Percentiles rank a stretch among this genome's conserved stretches.
Evolutionary conservation across 129 eudicot species (phyloP).

Genomic region (Erigeron canadensis): DNA sequence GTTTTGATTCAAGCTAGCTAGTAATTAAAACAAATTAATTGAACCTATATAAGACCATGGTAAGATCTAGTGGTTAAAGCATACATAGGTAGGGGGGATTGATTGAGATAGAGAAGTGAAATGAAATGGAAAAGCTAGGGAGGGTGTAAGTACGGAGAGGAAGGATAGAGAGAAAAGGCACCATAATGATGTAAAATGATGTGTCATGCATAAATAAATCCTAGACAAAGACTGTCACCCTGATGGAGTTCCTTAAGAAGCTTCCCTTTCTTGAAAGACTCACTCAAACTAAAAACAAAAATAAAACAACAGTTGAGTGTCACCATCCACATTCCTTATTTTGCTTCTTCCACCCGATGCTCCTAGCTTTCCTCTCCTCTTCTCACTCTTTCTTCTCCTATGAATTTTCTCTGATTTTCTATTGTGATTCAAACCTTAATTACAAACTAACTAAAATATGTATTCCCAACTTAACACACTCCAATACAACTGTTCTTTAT

Average conservation of each 20-base stretch:
- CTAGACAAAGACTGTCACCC: conserved; percentile 40
- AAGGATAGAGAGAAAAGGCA: conserved; percentile 28
- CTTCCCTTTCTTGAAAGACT: conserved; percentile 44
- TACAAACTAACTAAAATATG: too few relatives aligned
- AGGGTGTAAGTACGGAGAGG: conserved; percentile 27
- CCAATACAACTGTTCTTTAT: too few relatives aligned
- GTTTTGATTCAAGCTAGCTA: too few relatives aligned
- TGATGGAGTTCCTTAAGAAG: conserved; percentile 42
- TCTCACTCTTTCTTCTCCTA: conserved; percentile 31
- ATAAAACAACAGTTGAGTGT: conserved; percentile 29
- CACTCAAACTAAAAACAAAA: conserved; percentile 27
- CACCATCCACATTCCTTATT: conserved; percentile 31
- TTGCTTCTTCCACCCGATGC: conserved; percentile 39
- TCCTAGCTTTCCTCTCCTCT: conserved; percentile 17
- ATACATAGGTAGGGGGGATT: too few relatives aligned
- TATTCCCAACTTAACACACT: too few relatives aligned
- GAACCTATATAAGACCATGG: too few relatives aligned
- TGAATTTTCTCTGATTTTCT: neutral
- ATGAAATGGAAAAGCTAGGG: conserved; percentile 12
- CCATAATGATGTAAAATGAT: conserved; percentile 41
- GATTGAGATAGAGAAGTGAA: too few relatives aligned
- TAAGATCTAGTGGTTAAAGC: too few relatives aligned
- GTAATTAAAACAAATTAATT: too few relatives aligned
- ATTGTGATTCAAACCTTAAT: too few relatives aligned
- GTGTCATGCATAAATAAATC: conserved; percentile 46